Evolutionary conservation across 2,329 filamentous ascomycete species (phyloP).

Genomic region (Cladophialophora yegresii): DNA sequence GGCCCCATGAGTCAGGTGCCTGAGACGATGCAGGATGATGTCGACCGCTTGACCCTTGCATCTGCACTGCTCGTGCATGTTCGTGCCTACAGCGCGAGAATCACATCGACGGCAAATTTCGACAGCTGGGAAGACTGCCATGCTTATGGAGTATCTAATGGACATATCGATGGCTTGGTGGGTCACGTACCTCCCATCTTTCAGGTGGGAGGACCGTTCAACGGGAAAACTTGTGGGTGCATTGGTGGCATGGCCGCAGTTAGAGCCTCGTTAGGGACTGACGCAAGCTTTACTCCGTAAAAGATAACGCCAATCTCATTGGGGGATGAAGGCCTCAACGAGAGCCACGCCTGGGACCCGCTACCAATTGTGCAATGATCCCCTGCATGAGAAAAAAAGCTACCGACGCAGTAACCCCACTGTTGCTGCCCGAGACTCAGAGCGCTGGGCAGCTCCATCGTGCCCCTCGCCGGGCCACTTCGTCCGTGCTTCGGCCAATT

Average conservation of each 20-base stretch:
- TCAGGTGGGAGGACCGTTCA: not conserved
- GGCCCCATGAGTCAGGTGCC: not conserved
- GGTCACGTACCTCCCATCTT: not conserved
- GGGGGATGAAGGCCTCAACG: slow-evolving; percentile 11
- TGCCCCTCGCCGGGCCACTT: slow-evolving; percentile 10
- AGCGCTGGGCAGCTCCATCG: slow-evolving; percentile 4
- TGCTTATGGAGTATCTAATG: not conserved
- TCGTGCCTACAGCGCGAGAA: not conserved
- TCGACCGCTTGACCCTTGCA: slow-evolving; percentile 23
- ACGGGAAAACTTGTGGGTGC: not conserved
- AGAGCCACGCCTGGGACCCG: slow-evolving; percentile 12
- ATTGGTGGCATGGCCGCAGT: slow-evolving; percentile 8
- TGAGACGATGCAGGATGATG: slow-evolving; percentile 23
- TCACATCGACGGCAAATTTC: not conserved
- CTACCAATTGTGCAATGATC: slow-evolving; percentile 17
- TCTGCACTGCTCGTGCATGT: slow-evolving; percentile 1
- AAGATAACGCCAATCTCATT: slow-evolving; percentile 14
- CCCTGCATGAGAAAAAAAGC: slow-evolving; percentile 23
- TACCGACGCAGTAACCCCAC: slow-evolving; percentile 13
- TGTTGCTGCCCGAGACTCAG: not conserved
- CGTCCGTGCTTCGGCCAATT: slow-evolving; percentile 8
- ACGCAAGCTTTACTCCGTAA: slow-evolving; percentile 13
- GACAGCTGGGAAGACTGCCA: not conserved
- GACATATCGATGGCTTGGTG: not conserved
- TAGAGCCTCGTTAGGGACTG: slow-evolving; percentile 18